Conservation (phyloP, 164 flowering plant species). For the Vitis amurensis region DNA sequence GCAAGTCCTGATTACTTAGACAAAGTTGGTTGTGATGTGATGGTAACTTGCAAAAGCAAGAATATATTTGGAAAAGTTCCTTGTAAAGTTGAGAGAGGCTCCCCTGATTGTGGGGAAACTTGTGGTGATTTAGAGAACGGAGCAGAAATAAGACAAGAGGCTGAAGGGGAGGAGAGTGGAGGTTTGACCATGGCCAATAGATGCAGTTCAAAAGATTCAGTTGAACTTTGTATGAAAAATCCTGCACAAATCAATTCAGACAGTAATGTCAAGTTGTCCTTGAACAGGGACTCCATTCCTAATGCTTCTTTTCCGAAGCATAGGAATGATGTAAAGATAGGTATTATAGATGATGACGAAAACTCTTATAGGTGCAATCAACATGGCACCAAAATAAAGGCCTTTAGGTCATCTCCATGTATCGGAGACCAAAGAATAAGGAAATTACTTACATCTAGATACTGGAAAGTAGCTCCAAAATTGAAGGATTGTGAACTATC, state of each 20-base stretch:
- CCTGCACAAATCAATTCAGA: constrained; percentile 14
- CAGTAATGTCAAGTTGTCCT: constrained; percentile 17
- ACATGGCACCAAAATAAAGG: constrained; percentile 25
- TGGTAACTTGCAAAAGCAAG: constrained; percentile 15
- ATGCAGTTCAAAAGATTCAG: constrained; percentile 10
- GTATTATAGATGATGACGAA: constrained; percentile 47
- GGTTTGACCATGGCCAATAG: constrained; percentile 8
- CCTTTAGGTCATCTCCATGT: constrained; percentile 29
- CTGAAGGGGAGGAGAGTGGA: constrained; percentile 9
- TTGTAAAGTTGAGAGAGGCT: constrained; percentile 11
- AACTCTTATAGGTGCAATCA: constrained; percentile 26
- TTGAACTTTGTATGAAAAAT: constrained; percentile 4
- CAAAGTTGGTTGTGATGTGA: constrained; percentile 16
- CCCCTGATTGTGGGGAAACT: constrained; percentile 20
- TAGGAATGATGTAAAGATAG: constrained; percentile 32
- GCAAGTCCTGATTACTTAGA: constrained; percentile 16
- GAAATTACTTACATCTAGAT: constrained; percentile 42
- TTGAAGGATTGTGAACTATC: constrained; percentile 32
- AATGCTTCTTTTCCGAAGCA: constrained; percentile 23
- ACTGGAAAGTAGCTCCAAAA: constrained; percentile 44
- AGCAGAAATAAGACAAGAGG: constrained; percentile 6
- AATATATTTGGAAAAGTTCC: background rate
- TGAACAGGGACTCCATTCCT: constrained; percentile 24
- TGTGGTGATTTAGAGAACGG: constrained; percentile 13
- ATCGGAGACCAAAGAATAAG: constrained; percentile 38